Evolutionary conservation across 2,329 filamentous ascomycete genomes (phyloP).

Genomic region (Diaporthe humulicola): DNA sequence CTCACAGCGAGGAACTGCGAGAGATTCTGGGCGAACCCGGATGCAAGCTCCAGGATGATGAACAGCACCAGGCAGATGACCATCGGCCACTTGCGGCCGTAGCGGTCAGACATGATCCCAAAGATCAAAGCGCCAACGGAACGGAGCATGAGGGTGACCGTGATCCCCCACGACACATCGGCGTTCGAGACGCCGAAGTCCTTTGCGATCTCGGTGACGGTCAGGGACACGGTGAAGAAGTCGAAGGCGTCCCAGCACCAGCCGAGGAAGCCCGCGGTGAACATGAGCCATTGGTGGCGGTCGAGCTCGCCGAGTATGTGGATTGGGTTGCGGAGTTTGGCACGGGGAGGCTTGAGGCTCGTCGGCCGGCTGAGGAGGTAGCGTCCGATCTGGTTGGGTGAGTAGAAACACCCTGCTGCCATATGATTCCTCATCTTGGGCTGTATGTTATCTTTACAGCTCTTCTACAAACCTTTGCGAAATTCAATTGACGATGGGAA

Average conservation of each 20-base stretch:
- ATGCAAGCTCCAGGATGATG: constrained; percentile 20
- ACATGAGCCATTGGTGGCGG: constrained; percentile 24
- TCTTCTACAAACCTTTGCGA: too few relatives aligned
- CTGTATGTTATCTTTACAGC: too few relatives aligned
- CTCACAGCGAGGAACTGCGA: constrained; percentile 81
- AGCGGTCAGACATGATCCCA: constrained; percentile 46
- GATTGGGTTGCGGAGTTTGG: constrained; percentile 20
- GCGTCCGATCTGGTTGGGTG: not conserved
- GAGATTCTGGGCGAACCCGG: constrained; percentile 78
- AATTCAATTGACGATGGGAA: not conserved
- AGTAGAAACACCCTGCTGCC: constrained; percentile 24
- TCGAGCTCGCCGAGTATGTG: constrained; percentile 13
- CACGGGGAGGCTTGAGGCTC: constrained; percentile 14
- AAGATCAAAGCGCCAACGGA: constrained; percentile 48
- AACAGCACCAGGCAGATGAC: constrained; percentile 29
- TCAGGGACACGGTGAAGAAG: constrained; percentile 58
- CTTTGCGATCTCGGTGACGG: constrained; percentile 52
- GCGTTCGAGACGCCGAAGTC: constrained; percentile 53
- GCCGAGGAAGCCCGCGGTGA: constrained; percentile 15
- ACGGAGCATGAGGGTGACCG: constrained; percentile 53
- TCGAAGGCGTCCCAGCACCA: constrained; percentile 59
- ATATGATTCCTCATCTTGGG: not conserved
- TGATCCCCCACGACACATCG: constrained; percentile 57
- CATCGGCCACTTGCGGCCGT: constrained; percentile 45
- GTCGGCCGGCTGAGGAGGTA: not conserved